Base-by-base conservation (phyloP, 2,329 filamentous ascomycete genomes). In the Dothistroma pini region DNA sequence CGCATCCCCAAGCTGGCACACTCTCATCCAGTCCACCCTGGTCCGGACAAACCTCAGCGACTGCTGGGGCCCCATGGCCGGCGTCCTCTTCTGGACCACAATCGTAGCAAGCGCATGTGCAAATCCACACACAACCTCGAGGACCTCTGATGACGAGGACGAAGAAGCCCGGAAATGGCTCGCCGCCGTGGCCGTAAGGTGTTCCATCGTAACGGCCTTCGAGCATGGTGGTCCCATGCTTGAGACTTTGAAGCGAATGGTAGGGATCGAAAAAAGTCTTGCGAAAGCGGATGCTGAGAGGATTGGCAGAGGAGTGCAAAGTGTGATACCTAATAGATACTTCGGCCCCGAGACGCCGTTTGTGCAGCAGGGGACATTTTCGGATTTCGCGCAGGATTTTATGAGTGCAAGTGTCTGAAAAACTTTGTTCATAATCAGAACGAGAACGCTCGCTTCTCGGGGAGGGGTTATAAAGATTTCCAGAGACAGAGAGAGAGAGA, bases 1-100 rank as follows among this genome's bases (percentile, higher is more conserved):
- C 56, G 52, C 59, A 16, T 48, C 50, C 31, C 54, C 49, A 25
- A 63, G 60, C 56, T 66, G 64, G 62, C 66, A 67, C 58, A 56
- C 64, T 19, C 50, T 64, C 41, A 69, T 75, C 54, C 65, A 69
- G 48, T 58, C 64, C 19, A 62, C 66, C 4, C 63, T 75, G 1
- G 55, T 61, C 21, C 53, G 63, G 2, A 72, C 73, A 4, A 67
- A 72, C 53, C 59, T 72, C 7, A 63, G 64, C 19, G 66, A 71
- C 25, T 71, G 69, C 62, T 75, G 72, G 74, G 67, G 67, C n/a
- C 64, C 68, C 32, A 64, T 75, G 57, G 66, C 69, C 1, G 74
- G 74, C 12, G 69, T 74, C 2, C 64, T 75, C 4, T 70, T 73
- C 57, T 75, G 70, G 67, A 65, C 71, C 19, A 59, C 67, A 1